A percentile compares a stretch with the other conserved stretches of the same genome.
phyloP scores from a whole-genome alignment of 441 rosid genomes.

The Euphorbia schlechtendalii region DNA sequence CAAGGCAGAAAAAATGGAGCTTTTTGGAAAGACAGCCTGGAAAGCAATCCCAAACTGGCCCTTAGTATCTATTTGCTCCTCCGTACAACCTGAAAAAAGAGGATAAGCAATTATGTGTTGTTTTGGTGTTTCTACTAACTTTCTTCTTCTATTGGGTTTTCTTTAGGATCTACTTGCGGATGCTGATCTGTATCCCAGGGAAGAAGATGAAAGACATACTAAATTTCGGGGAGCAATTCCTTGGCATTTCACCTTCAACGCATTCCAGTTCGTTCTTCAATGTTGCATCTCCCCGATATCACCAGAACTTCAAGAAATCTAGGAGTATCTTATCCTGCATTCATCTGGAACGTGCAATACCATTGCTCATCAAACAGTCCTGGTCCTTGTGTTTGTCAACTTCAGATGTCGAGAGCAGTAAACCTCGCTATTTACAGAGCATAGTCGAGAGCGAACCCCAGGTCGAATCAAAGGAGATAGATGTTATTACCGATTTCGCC shows the following conservation, averaged over 20 bases:
- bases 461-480: constrained; percentile 38
- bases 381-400: constrained; percentile 77
- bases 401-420: constrained; percentile 35
- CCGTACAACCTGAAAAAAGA: background rate
- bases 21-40: too few relatives aligned
- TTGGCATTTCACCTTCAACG: constrained; percentile 54
- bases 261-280: constrained; percentile 60
- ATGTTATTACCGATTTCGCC: constrained; percentile 30
- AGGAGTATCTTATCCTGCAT: constrained; percentile 52
- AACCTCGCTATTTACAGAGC: constrained; percentile 35
- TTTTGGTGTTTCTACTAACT: constrained; percentile 9
- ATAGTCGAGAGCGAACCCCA: constrained; percentile 36
- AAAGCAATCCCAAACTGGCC: too few relatives aligned
- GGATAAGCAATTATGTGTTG: constrained; percentile 1
- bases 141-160: constrained; percentile 14
- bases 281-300: constrained; percentile 51
- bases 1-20: too few relatives aligned
- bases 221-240: constrained; percentile 58
- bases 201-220: constrained; percentile 56
- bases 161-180: constrained; percentile 82
- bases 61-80: background rate
- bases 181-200: constrained; percentile 83
- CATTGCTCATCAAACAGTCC: constrained; percentile 68
- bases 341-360: constrained; percentile 53
- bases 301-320: constrained; percentile 51